phyloP scores from a whole-genome alignment of 331 rosid genomes.

The Phaseolus coccineus region DNA sequence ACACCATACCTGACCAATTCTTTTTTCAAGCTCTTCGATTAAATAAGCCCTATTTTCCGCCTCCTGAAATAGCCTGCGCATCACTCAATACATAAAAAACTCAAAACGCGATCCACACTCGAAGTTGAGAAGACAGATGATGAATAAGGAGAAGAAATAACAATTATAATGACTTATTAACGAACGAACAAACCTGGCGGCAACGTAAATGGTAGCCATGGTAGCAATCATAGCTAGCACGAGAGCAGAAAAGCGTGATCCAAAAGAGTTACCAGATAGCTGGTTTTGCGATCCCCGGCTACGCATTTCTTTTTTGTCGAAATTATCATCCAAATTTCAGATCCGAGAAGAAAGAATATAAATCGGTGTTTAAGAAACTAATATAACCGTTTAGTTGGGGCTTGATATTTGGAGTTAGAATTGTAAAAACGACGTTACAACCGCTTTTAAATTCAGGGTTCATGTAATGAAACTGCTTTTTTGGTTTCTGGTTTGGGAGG shows the following conservation, averaged over 20 bases:
- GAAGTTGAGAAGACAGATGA: background rate
- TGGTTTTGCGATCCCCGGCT: conserved; percentile 66
- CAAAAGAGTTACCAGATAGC: conserved; percentile 59
- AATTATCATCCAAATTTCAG: conserved; percentile 46
- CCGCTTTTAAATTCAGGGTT: conserved; percentile 36
- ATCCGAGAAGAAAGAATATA: conserved; percentile 39
- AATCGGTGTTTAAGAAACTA: conserved; percentile 8
- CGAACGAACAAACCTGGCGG: conserved; percentile 60
- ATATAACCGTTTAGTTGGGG: background rate
- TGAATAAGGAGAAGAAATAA: background rate
- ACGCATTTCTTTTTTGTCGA: conserved; percentile 52
- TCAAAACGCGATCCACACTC: background rate
- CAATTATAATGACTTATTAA: background rate
- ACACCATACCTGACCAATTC: conserved; percentile 57
- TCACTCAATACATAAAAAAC: conserved; percentile 25
- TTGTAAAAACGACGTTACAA: conserved; percentile 51
- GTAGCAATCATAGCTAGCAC: conserved; percentile 63
- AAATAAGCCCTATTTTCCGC: conserved; percentile 62
- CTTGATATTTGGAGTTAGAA: conserved; percentile 30
- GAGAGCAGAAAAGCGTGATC: conserved; percentile 60
- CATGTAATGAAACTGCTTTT: background rate
- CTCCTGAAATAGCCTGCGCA: conserved; percentile 71
- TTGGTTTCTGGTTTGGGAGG: conserved; percentile 16
- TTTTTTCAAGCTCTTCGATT: conserved; percentile 57
- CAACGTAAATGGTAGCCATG: conserved; percentile 72